Evolutionary conservation across 2,329 filamentous ascomycete species (phyloP).

Genomic region (Penicillium hesseltinei): DNA sequence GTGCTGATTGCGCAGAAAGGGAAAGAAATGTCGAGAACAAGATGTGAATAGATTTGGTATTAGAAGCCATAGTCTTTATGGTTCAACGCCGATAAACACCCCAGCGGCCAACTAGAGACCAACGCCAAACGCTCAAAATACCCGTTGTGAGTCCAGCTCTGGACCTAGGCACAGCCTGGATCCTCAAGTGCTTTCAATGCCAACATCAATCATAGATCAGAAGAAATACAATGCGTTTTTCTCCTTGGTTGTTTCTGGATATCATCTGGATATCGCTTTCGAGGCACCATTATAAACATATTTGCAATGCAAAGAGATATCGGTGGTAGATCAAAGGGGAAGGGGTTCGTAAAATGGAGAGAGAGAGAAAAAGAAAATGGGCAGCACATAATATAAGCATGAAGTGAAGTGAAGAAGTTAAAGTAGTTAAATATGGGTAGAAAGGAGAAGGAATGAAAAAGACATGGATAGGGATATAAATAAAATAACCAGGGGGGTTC

Average conservation of each 20-base stretch:
- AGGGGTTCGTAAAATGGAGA: background rate
- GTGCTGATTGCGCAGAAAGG: background rate
- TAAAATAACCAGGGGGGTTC: background rate
- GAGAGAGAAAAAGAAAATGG: background rate
- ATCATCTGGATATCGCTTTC: background rate
- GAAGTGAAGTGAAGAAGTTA: no score
- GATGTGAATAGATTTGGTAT: background rate
- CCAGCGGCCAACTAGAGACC: no score
- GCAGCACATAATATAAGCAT: background rate
- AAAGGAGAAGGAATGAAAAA: no score
- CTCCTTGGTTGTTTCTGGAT: background rate
- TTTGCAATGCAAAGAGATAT: background rate
- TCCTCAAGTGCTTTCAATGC: background rate
- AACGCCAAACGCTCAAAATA: no score
- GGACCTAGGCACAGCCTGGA: background rate
- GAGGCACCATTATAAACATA: background rate
- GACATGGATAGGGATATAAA: no score
- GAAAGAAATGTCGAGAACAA: no score
- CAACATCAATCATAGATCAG: background rate
- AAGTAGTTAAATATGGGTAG: background rate
- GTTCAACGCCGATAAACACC: background rate
- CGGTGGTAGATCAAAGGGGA: background rate
- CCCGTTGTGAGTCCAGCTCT: background rate
- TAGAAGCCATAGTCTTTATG: background rate
- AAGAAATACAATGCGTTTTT: background rate